phyloP scores from a whole-genome alignment of 345 rosid species.

The Arabidopsis arenosa region DNA sequence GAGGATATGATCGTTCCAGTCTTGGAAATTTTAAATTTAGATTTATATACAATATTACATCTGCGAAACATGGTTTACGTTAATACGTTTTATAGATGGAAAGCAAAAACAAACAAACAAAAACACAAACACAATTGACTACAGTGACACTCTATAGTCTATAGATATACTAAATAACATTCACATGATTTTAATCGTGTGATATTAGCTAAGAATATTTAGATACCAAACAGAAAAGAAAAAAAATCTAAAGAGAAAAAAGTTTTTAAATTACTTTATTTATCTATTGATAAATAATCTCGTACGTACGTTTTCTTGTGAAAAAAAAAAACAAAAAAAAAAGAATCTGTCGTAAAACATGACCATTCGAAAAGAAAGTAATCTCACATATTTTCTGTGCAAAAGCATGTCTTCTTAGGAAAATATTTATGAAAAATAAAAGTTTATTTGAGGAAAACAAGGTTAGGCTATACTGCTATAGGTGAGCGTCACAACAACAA shows the following conservation, averaged over 20 bases:
- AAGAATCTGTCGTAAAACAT: too few species aligned
- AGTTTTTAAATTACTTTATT: too few species aligned
- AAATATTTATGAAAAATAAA: not conserved
- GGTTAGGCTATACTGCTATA: too few species aligned
- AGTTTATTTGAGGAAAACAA: slow-evolving; percentile 40
- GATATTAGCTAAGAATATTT: too few species aligned
- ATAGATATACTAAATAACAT: not conserved
- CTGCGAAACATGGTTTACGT: not conserved
- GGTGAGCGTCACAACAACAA: too few species aligned
- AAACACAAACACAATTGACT: not conserved
- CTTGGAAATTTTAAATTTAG: not conserved
- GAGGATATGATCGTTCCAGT: not conserved
- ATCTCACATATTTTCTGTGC: slow-evolving; percentile 11
- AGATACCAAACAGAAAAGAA: too few species aligned
- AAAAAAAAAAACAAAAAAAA: too few species aligned
- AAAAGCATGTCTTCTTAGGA: slow-evolving; percentile 31
- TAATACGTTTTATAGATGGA: too few species aligned
- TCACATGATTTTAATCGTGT: too few species aligned
- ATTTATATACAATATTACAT: not conserved
- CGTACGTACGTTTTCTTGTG: not conserved
- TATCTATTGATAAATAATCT: not conserved
- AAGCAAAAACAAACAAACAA: not conserved
- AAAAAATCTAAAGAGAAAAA: too few species aligned
- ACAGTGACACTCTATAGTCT: not conserved
- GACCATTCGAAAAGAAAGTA: slow-evolving; percentile 6